Evolutionary conservation across 768 basidiomycete genomes (phyloP).

Genomic region (Termitomyces heimii): DNA sequence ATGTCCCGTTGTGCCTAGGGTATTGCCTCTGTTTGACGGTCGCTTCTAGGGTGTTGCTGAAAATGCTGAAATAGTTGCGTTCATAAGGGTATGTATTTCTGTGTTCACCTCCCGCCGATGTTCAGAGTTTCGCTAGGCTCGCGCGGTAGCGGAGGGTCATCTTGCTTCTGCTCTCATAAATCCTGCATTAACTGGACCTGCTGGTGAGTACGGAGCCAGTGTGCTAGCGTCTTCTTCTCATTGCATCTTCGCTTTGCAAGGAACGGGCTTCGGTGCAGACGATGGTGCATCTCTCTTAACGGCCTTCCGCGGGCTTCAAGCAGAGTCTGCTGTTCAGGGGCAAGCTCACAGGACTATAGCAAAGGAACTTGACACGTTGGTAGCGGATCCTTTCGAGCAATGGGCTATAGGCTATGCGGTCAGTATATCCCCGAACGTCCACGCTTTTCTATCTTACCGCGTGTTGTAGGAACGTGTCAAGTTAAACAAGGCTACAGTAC

Average conservation of each 20-base stretch:
- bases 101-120: not conserved
- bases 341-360: slow-evolving; percentile 66
- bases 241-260: slow-evolving; percentile 23
- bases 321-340: slow-evolving; percentile 68
- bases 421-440: slow-evolving; percentile 12
- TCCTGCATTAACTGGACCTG: slow-evolving; percentile 41
- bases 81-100: slow-evolving; percentile 61
- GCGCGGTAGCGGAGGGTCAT: slow-evolving; percentile 63
- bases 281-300: slow-evolving; percentile 80
- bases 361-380: slow-evolving; percentile 67
- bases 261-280: slow-evolving; percentile 67
- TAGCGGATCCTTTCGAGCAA: slow-evolving; percentile 72
- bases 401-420: slow-evolving; percentile 80
- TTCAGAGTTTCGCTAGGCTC: slow-evolving; percentile 43
- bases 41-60: slow-evolving; percentile 65
- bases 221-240: not conserved
- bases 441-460: slow-evolving; percentile 7
- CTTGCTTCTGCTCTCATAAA: slow-evolving; percentile 54
- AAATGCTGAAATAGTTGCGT: slow-evolving; percentile 77
- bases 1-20: not conserved
- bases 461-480: slow-evolving; percentile 50
- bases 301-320: slow-evolving; percentile 75
- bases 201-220: slow-evolving; percentile 29
- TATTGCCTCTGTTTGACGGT: slow-evolving; percentile 1
- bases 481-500: slow-evolving; percentile 47